Conservation (phyloP, 495 filamentous ascomycete genomes). For the Talaromyces thailandensis region DNA sequence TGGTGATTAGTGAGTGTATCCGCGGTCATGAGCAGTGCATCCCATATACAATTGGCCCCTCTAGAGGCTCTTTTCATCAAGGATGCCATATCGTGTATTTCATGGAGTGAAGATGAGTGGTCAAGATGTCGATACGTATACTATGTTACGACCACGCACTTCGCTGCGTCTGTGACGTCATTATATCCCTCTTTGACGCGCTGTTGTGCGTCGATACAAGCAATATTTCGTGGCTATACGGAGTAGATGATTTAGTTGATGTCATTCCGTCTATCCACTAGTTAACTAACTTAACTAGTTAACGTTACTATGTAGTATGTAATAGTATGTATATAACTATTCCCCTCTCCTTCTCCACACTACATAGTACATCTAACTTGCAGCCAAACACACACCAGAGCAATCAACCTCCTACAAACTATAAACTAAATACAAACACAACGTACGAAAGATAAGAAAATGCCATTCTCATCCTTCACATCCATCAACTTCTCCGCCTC, state of each 20-base stretch:
- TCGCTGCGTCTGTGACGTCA: neutral
- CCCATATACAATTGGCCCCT: neutral
- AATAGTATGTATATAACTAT: neutral
- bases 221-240: too few species aligned
- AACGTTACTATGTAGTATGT: too few species aligned
- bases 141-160: neutral
- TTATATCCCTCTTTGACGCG: neutral
- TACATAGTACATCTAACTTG: too few species aligned
- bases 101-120: neutral
- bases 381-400: neutral
- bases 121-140: neutral
- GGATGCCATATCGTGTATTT: neutral
- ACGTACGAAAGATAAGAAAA: slow-evolving; percentile 22
- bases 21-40: neutral
- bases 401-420: slow-evolving; percentile 8
- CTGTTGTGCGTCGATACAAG: neutral
- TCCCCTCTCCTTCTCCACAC: neutral
- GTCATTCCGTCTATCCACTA: too few species aligned
- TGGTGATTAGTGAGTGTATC: neutral
- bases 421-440: slow-evolving; percentile 38
- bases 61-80: neutral
- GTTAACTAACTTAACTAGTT: too few species aligned
- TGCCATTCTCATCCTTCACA: slow-evolving; percentile 2
- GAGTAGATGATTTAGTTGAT: too few species aligned
- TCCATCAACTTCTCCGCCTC: neutral